Percentiles rank a stretch among this genome's conserved stretches.
These are phyloP conservation scores for Microbotryum saponariae DNA, from an alignment of 1,284 basidiomycete genomes.

Conservation along the genomic window DNA sequence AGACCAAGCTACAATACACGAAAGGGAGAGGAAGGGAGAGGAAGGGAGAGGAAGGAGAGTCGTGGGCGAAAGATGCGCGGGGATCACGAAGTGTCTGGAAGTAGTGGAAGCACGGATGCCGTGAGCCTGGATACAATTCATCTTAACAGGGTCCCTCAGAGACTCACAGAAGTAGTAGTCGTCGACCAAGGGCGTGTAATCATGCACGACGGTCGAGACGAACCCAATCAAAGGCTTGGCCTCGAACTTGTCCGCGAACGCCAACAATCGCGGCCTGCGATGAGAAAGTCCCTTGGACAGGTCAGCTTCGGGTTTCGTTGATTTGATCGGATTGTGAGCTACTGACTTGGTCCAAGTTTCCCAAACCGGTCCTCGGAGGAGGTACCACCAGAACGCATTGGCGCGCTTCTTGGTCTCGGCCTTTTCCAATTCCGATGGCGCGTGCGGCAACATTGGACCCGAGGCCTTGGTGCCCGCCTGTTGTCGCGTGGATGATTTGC, in stretches of 20 bases:
- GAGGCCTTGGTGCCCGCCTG: conserved; percentile 16
- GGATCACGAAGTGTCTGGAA: not conserved
- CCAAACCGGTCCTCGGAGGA: conserved; percentile 44
- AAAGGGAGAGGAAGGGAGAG: not conserved
- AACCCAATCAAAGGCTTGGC: conserved; percentile 41
- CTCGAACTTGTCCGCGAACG: conserved; percentile 36
- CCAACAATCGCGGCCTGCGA: conserved; percentile 37
- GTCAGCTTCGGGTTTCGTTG: not conserved
- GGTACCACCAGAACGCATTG: conserved; percentile 44
- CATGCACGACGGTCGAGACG: conserved; percentile 39
- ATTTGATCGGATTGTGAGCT: not conserved
- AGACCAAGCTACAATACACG: not conserved
- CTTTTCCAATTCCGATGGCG: conserved; percentile 39
- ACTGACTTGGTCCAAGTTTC: conserved; percentile 40
- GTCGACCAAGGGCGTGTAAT: conserved; percentile 45
- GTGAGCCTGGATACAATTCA: not conserved
- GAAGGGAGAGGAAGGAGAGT: not conserved
- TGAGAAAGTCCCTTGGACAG: not conserved
- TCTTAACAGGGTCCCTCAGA: not conserved
- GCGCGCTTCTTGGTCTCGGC: conserved; percentile 40
- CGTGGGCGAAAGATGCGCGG: not conserved
- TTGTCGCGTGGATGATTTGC: conserved; percentile 14
- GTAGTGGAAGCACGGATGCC: no score
- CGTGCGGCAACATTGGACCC: conserved; percentile 21
- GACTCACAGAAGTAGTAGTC: conserved; percentile 42